Conservation (phyloP, 768 basidiomycete species). For the Phylloporus arenicola region DNA sequence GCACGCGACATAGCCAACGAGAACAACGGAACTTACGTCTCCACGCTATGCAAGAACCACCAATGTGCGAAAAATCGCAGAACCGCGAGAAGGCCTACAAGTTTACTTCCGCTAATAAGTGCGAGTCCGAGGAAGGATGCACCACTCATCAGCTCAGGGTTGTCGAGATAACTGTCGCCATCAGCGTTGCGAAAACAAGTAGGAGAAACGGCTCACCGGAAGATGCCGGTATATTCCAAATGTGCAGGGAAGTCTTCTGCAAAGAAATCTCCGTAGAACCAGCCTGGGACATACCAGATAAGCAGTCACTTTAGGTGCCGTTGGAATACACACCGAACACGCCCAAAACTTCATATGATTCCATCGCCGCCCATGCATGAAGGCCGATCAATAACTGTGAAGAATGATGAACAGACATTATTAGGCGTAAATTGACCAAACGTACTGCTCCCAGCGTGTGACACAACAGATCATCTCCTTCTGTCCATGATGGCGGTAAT, state of each 20-base stretch:
- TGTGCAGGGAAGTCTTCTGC: conserved; percentile 88
- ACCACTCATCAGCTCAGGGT: conserved; percentile 94
- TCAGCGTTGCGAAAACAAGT: neutral
- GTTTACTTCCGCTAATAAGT: conserved; percentile 86
- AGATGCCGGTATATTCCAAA: conserved; percentile 95
- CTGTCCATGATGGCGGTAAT: conserved; percentile 77
- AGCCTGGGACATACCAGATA: conserved; percentile 47
- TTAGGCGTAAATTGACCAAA: conserved; percentile 5
- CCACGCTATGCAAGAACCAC: conserved; percentile 93
- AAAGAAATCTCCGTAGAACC: conserved; percentile 99
- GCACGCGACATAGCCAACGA: neutral
- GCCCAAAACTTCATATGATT: conserved; percentile 90
- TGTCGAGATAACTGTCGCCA: conserved; percentile 71
- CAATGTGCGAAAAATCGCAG: conserved; percentile 83
- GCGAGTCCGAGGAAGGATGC: conserved; percentile 93
- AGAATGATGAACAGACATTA: conserved; percentile 6
- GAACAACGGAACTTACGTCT: conserved; percentile 58
- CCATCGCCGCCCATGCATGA: conserved; percentile 87
- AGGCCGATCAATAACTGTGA: conserved; percentile 73
- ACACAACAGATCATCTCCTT: conserved; percentile 79
- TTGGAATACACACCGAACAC: conserved; percentile 62
- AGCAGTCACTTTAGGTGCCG: neutral
- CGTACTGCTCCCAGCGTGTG: conserved; percentile 86
- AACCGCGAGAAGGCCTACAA: conserved; percentile 82
- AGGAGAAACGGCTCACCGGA: conserved; percentile 50